Evolutionary conservation across 2,329 filamentous ascomycete genomes (phyloP).

Genomic region (Apiospora aurea): DNA sequence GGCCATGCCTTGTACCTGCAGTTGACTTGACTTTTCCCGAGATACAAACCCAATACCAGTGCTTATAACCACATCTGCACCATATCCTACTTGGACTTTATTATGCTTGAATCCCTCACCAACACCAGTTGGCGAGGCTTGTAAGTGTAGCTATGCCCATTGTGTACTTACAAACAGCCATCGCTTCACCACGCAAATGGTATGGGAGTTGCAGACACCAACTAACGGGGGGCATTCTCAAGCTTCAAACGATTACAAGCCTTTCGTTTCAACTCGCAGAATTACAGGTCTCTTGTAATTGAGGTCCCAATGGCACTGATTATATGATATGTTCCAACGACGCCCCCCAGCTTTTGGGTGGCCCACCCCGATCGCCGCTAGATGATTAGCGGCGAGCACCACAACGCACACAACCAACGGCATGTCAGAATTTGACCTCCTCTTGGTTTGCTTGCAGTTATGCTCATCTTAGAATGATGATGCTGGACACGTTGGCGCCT

Average conservation of each 20-base stretch:
- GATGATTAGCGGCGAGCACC: not conserved
- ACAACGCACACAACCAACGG: not conserved
- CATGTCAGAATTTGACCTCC: not conserved
- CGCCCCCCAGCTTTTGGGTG: not conserved
- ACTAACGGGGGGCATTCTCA: too few species aligned
- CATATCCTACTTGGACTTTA: not conserved
- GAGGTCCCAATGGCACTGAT: not conserved
- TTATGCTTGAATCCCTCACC: not conserved
- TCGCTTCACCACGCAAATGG: not conserved
- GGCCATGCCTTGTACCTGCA: not conserved
- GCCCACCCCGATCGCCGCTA: conserved; percentile 5
- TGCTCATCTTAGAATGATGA: not conserved
- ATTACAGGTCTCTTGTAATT: too few species aligned
- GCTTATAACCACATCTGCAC: not conserved
- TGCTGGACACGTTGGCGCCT: not conserved
- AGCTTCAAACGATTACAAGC: not conserved
- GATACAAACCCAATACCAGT: not conserved
- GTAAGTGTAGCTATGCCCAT: not conserved
- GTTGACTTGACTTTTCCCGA: not conserved
- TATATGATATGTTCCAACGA: not conserved
- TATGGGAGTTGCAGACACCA: too few species aligned
- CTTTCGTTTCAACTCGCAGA: not conserved
- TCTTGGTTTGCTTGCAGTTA: not conserved
- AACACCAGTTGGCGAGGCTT: not conserved
- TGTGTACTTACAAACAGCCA: not conserved